These are phyloP conservation scores for Cyclotella distinguenda DNA, from an alignment of 108 stramenopile genomes.

Conservation along the genomic window DNA sequence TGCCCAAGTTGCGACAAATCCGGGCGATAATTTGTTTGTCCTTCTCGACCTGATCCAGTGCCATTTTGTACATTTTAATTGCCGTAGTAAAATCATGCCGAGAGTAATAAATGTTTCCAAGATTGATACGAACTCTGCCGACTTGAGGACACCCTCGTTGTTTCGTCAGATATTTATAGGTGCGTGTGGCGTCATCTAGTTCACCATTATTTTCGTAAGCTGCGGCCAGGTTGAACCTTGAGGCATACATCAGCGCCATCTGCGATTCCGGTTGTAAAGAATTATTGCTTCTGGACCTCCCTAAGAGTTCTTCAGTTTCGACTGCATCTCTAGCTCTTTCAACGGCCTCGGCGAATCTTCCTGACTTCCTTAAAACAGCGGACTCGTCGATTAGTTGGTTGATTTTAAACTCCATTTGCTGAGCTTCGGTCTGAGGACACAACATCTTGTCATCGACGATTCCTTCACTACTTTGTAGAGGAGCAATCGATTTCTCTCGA, in stretches of 20 bases:
- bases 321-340: constrained; percentile 85
- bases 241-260: constrained; percentile 72
- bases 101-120: constrained; percentile 87
- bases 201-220: constrained; percentile 76
- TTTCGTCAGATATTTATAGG: constrained; percentile 70
- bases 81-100: constrained; percentile 79
- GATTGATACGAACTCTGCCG: constrained; percentile 78
- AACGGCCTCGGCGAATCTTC: constrained; percentile 58
- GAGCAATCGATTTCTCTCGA: background rate
- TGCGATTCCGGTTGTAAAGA: constrained; percentile 56
- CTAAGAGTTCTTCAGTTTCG: constrained; percentile 64
- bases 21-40: constrained; percentile 67
- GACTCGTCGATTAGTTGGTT: constrained; percentile 72
- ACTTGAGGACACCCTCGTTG: constrained; percentile 43
- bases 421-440: constrained; percentile 11
- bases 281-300: constrained; percentile 60
- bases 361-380: constrained; percentile 42
- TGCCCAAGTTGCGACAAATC: constrained; percentile 87
- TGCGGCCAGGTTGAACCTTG: constrained; percentile 77
- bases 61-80: constrained; percentile 88
- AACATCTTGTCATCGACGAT: background rate
- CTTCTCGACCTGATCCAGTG: constrained; percentile 77
- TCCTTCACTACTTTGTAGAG: background rate
- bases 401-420: constrained; percentile 66
- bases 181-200: constrained; percentile 78